Evolutionary conservation across 805 yeast genomes (phyloP), one percentile per base, ranked within the genome.

Genomic region (Ogataea glucozyma): DNA sequence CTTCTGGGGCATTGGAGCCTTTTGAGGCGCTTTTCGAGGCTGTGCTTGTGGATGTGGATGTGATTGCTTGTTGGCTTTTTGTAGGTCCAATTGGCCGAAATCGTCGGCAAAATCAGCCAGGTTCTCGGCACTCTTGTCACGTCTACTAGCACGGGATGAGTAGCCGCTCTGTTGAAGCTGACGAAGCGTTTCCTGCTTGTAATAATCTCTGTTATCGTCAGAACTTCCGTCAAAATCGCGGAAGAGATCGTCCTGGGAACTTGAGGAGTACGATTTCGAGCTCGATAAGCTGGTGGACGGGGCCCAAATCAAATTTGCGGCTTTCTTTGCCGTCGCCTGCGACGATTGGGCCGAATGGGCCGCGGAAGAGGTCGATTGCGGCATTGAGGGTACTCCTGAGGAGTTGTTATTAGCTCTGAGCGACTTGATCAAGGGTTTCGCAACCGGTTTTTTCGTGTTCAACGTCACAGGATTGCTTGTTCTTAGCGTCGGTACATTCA

Each of bases 291-390:
- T 60, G 16, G 54, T 53, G 2, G 65, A 60, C 7, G 70, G 70
- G 4, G 70, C 57, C 70, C 70, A 66, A 8, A 65, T 64, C 4
- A 65, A 45, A 31, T 62, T 62, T 0, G 70, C 70, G 3, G 70
- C 70, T 24, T 59, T 59, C 35, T 58, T 61, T 6, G 71, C 70
- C 13, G 49, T 53, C 35, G 37, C 46, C 35, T 41, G 50, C 14
- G 48, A 34, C 10, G 46, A n/a, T n/a, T n/a, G n/a, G n/a, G n/a
- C 13, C 20, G 43, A 10, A n/a, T 33, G 22, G 34, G 38, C 24
- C 18, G 42, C 20, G 40, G 38, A 40, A 4, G 31, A 43, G 37
- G n/a, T n/a, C n/a, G n/a, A n/a, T n/a, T n/a, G n/a, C n/a, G n/a
- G n/a, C n/a, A n/a, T n/a, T n/a, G n/a, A n/a, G n/a, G n/a, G n/a